These are phyloP conservation scores for Thelephora aurantiotincta DNA, from an alignment of 768 basidiomycete species.

Conservation along the genomic window DNA sequence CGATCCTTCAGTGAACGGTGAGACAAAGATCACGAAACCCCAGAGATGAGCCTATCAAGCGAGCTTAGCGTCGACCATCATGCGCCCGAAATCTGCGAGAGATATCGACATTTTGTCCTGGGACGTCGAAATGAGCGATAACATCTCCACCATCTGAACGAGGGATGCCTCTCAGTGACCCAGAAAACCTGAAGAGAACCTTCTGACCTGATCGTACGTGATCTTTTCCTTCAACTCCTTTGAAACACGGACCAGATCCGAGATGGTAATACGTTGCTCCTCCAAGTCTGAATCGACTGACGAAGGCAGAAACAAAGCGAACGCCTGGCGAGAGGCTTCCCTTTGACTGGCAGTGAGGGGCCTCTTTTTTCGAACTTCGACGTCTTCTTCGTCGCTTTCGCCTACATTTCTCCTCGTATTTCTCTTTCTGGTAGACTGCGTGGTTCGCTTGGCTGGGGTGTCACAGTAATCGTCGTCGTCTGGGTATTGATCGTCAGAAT, in stretches of 20 bases:
- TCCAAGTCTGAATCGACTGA: slow-evolving; percentile 30
- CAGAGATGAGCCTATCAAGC: no score
- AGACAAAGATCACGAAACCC: background rate
- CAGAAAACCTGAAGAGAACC: slow-evolving; percentile 1
- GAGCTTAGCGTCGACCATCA: slow-evolving; percentile 56
- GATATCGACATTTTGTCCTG: slow-evolving; percentile 48
- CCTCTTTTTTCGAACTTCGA: background rate
- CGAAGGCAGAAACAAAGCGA: slow-evolving; percentile 61
- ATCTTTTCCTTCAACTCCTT: slow-evolving; percentile 56
- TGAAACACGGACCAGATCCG: slow-evolving; percentile 48
- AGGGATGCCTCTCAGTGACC: background rate
- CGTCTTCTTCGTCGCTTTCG: background rate
- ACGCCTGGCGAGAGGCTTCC: slow-evolving; percentile 40
- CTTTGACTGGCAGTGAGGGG: slow-evolving; percentile 38
- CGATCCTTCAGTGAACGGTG: background rate
- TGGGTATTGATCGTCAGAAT: slow-evolving; percentile 19
- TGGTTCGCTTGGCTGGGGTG: slow-evolving; percentile 1
- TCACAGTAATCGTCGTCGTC: slow-evolving; percentile 11
- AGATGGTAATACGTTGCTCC: slow-evolving; percentile 43
- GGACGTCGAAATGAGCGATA: slow-evolving; percentile 58
- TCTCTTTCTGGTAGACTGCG: background rate
- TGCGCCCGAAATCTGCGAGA: slow-evolving; percentile 55
- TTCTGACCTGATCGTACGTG: slow-evolving; percentile 57
- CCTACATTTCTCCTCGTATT: background rate
- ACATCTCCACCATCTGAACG: slow-evolving; percentile 62